Evolutionary conservation across 345 rosid genomes (phyloP).

Genomic region (Boechera retrofracta): DNA sequence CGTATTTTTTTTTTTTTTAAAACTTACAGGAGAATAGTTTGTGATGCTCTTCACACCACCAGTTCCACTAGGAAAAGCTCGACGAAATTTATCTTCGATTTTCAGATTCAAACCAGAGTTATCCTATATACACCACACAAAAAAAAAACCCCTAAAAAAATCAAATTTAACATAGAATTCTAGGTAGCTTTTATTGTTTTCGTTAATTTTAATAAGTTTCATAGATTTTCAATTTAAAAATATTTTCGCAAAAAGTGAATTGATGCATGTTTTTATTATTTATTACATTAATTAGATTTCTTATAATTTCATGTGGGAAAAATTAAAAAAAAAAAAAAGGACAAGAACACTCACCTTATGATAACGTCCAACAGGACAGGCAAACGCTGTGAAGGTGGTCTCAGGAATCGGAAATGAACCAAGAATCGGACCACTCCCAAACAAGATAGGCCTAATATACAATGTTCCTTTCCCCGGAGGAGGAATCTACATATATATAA

Average conservation of each 20-base stretch:
- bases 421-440: slow-evolving; percentile 61
- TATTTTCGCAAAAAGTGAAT: too few relatives aligned
- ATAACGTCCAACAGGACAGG: slow-evolving; percentile 63
- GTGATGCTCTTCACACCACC: slow-evolving; percentile 65
- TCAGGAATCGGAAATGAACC: slow-evolving; percentile 64
- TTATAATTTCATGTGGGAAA: neutral
- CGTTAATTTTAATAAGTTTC: neutral
- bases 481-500: slow-evolving; percentile 55
- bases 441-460: slow-evolving; percentile 67
- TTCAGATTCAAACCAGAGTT: slow-evolving; percentile 47
- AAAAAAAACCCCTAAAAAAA: neutral
- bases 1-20: neutral
- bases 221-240: too few relatives aligned
- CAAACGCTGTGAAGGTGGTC: slow-evolving; percentile 55
- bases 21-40: slow-evolving; percentile 64
- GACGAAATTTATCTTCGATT: slow-evolving; percentile 56
- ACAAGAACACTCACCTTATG: slow-evolving; percentile 44
- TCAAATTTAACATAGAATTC: neutral
- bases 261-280: neutral
- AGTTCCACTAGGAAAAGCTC: slow-evolving; percentile 71
- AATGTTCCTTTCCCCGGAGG: slow-evolving; percentile 67
- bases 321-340: neutral
- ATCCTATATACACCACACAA: slow-evolving; percentile 35
- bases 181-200: too few relatives aligned
- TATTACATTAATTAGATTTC: too few relatives aligned